Evolutionary conservation across 2,329 filamentous ascomycete species (phyloP).

Genomic region (Thelonectria olida): DNA sequence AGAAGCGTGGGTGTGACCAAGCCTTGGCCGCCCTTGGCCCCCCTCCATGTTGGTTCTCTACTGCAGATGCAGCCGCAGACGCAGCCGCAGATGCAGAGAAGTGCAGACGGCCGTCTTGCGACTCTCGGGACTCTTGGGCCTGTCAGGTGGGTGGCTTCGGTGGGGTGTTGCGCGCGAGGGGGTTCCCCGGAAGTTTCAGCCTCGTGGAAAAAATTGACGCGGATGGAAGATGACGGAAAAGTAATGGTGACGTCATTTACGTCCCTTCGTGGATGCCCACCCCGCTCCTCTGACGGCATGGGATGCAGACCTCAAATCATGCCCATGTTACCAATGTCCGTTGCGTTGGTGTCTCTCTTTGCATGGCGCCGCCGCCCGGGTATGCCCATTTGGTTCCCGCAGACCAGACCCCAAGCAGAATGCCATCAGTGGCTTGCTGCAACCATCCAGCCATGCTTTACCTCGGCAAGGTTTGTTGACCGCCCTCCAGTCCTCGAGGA

Average conservation of each 20-base stretch:
- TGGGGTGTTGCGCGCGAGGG: background rate
- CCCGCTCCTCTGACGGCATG: constrained; percentile 23
- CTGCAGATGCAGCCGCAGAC: background rate
- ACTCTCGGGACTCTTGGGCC: too few species aligned
- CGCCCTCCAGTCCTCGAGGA: constrained; percentile 13
- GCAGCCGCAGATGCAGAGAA: background rate
- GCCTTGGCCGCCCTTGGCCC: too few species aligned
- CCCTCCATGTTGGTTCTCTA: constrained; percentile 7
- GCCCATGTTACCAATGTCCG: constrained; percentile 11
- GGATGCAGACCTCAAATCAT: background rate
- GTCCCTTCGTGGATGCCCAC: constrained; percentile 23
- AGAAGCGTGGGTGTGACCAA: constrained; percentile 8
- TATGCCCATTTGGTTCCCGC: constrained; percentile 3
- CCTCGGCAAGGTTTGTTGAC: constrained; percentile 15
- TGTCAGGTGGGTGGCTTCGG: background rate
- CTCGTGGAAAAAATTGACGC: constrained; percentile 39
- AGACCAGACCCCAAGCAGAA: constrained; percentile 1
- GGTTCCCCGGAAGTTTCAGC: constrained; percentile 34
- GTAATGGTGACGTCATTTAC: constrained; percentile 33
- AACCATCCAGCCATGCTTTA: background rate
- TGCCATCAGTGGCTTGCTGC: constrained; percentile 9
- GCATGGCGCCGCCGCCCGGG: constrained; percentile 13
- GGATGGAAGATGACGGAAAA: constrained; percentile 29
- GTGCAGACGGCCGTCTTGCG: background rate
- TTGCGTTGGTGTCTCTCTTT: background rate